These are phyloP conservation scores for Aleurites moluccanus DNA, from an alignment of 441 rosid species.

Conservation along the genomic window DNA sequence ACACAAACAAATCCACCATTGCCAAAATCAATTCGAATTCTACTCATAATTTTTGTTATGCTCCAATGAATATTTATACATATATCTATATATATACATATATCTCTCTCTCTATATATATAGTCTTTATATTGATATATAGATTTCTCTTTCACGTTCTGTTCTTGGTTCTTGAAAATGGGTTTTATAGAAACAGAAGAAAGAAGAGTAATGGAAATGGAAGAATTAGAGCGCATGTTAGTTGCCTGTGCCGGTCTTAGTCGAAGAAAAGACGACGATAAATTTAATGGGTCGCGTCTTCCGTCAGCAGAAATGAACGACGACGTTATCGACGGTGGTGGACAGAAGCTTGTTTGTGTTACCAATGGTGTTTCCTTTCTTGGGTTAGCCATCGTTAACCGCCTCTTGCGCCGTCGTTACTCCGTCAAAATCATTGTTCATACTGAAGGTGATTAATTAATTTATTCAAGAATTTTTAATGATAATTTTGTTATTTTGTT, in stretches of 20 bases:
- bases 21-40: too few relatives aligned
- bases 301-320: constrained; percentile 1
- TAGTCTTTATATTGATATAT: too few relatives aligned
- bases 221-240: constrained; percentile 32
- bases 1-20: too few relatives aligned
- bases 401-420: constrained; percentile 70
- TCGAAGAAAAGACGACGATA: constrained; percentile 24
- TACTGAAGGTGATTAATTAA: constrained; percentile 41
- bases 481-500: too few relatives aligned
- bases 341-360: constrained; percentile 61
- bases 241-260: constrained; percentile 23
- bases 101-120: too few relatives aligned
- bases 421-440: constrained; percentile 70
- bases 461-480: not conserved
- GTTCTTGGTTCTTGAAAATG: constrained; percentile 7
- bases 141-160: not conserved
- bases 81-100: too few relatives aligned
- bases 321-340: not conserved
- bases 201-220: constrained; percentile 28
- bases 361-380: constrained; percentile 82
- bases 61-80: too few relatives aligned
- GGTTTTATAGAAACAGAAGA: constrained; percentile 34
- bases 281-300: constrained; percentile 6
- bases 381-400: constrained; percentile 70
- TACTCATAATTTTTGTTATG: too few relatives aligned